Evolutionary conservation across 2,329 filamentous ascomycete genomes (phyloP).

Genomic region (Aurifilum marmelostoma): DNA sequence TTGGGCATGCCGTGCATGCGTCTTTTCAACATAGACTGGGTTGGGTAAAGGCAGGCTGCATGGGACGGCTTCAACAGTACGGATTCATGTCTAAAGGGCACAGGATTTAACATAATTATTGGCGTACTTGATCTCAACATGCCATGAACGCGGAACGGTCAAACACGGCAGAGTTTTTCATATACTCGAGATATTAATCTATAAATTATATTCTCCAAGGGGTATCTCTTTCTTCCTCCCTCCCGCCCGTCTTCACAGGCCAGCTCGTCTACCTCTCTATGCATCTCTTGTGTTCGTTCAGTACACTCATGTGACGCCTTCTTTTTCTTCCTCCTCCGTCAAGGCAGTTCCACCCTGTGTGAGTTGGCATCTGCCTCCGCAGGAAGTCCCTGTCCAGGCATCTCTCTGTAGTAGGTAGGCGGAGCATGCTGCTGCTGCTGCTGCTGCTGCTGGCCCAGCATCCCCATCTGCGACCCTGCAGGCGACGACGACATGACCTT

Average conservation of each 20-base stretch:
- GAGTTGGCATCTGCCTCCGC: not conserved
- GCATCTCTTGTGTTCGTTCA: no score
- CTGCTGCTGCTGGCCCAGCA: not conserved
- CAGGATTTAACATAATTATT: no score
- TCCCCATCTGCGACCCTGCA: not conserved
- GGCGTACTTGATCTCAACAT: not conserved
- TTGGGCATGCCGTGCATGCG: not conserved
- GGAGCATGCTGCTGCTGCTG: not conserved
- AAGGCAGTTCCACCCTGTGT: not conserved
- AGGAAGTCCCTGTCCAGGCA: not conserved
- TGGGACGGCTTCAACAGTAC: slow-evolving; percentile 15
- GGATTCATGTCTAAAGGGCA: no score
- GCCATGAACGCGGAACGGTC: no score
- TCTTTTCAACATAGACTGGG: slow-evolving; percentile 19
- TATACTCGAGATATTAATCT: not conserved
- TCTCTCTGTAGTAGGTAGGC: not conserved
- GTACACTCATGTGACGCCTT: not conserved
- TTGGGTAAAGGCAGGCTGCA: not conserved
- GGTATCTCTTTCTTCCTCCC: not conserved
- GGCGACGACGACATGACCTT: not conserved
- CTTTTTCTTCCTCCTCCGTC: not conserved
- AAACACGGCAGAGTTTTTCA: not conserved
- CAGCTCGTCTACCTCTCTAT: no score
- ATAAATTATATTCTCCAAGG: not conserved
- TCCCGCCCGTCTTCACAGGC: no score